Conservation (phyloP, 345 rosid species). For the Rhodamnia rubescens region DNA sequence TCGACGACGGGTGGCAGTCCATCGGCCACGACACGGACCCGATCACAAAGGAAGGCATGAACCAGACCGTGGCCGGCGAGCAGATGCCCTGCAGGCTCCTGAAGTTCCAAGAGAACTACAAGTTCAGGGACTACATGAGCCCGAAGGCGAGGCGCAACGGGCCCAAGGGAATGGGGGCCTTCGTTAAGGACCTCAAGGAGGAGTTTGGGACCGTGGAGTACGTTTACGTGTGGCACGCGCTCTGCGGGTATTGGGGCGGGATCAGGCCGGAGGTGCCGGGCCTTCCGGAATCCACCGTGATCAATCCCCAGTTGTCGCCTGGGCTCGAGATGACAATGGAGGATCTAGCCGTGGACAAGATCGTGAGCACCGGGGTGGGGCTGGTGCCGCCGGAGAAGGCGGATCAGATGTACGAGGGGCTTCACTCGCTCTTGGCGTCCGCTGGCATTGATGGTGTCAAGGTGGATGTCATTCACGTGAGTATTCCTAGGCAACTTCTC, state of each 20-base stretch:
- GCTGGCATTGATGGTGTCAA: conserved; percentile 92
- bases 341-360: conserved; percentile 92
- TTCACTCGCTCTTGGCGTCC: conserved; percentile 60
- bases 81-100: conserved; percentile 93
- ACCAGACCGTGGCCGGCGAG: conserved; percentile 66
- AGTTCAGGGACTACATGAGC: conserved; percentile 62
- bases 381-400: conserved; percentile 62
- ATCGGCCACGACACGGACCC: conserved; percentile 55
- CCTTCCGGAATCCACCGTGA: conserved; percentile 31
- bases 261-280: conserved; percentile 61
- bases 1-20: conserved; percentile 48
- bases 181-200: conserved; percentile 64
- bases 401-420: conserved; percentile 65
- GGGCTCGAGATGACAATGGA: conserved; percentile 72
- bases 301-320: conserved; percentile 51
- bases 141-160: conserved; percentile 11
- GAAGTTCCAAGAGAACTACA: conserved; percentile 76
- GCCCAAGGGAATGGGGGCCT: conserved; percentile 66
- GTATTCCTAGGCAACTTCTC: conserved; percentile 1
- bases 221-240: conserved; percentile 93
- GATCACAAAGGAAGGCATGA: conserved; percentile 67
- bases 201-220: conserved; percentile 64
- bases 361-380: conserved; percentile 56
- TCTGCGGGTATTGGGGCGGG: conserved; percentile 98
- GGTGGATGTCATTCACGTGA: conserved; percentile 95